phyloP scores from a whole-genome alignment of 192 early-diverging fungal genomes.

The Coemansia sp. region DNA sequence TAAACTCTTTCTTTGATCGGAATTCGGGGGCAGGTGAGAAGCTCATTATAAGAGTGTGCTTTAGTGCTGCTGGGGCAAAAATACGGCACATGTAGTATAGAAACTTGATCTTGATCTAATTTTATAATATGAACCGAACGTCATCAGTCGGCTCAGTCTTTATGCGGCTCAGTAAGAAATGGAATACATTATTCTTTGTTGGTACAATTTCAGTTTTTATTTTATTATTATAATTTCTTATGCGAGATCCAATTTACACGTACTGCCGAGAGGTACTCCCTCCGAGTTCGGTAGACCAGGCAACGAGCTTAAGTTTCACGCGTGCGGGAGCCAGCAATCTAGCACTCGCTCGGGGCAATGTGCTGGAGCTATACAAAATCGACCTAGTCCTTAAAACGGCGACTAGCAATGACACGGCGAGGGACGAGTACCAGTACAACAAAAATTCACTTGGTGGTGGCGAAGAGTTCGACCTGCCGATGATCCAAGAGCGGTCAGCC shows the following conservation, averaged over 20 bases:
- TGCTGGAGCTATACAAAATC: conserved; percentile 50
- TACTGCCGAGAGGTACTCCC: conserved; percentile 55
- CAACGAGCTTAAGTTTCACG: conserved; percentile 48
- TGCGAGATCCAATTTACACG: conserved; percentile 53
- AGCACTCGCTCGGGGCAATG: conserved; percentile 47
- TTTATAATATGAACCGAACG: too few species aligned
- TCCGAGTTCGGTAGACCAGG: conserved; percentile 43
- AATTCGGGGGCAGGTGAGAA: too few species aligned
- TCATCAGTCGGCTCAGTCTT: too few species aligned
- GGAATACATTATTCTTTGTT: not conserved
- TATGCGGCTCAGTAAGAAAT: too few species aligned
- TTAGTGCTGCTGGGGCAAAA: too few species aligned
- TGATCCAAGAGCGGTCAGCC: conserved; percentile 29
- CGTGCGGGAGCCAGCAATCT: conserved; percentile 41
- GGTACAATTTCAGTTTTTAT: too few species aligned
- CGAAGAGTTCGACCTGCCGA: conserved; percentile 45
- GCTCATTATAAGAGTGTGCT: too few species aligned
- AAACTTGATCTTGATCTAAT: too few species aligned
- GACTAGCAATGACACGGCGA: conserved; percentile 18
- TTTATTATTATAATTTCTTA: conserved; percentile 8
- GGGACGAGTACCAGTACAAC: conserved; percentile 39
- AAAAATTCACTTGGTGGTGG: conserved; percentile 2
- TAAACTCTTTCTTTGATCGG: too few species aligned
- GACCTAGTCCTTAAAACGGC: conserved; percentile 25
- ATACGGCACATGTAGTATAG: too few species aligned